These are phyloP conservation scores for Zymoseptoria brevis DNA, from an alignment of 2,329 filamentous ascomycete species.

Conservation along the genomic window DNA sequence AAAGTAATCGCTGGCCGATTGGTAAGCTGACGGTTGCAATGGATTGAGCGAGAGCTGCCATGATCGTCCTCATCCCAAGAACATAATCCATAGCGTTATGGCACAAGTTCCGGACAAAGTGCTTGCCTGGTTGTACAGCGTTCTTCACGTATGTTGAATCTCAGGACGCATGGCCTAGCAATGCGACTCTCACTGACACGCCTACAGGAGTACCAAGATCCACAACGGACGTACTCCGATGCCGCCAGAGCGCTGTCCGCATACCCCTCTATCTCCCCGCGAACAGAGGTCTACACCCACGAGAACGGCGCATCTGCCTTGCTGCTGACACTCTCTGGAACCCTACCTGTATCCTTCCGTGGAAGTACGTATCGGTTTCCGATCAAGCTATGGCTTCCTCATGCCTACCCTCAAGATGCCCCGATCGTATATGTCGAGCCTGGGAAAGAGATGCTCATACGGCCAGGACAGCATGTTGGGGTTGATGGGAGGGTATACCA, in stretches of 20 bases:
- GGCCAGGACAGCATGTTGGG: conserved; percentile 90
- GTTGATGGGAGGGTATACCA: conserved; percentile 91
- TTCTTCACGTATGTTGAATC: conserved; percentile 51
- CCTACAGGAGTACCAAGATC: conserved; percentile 80
- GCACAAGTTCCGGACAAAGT: conserved; percentile 76
- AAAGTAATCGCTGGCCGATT: neutral
- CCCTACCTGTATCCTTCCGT: conserved; percentile 83
- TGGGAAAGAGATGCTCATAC: conserved; percentile 77
- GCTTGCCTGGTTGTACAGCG: conserved; percentile 90
- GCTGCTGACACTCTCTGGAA: conserved; percentile 77
- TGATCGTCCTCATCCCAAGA: neutral
- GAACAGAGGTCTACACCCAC: conserved; percentile 93
- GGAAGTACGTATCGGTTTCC: conserved; percentile 87
- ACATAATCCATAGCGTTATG: conserved; percentile 29
- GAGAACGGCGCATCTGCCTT: conserved; percentile 81
- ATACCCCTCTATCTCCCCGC: conserved; percentile 70
- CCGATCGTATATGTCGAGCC: conserved; percentile 86
- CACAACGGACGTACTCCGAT: conserved; percentile 87
- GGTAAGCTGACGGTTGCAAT: neutral
- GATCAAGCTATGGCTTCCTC: conserved; percentile 85
- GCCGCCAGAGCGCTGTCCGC: conserved; percentile 73
- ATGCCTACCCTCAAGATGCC: conserved; percentile 76
- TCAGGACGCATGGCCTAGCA: neutral
- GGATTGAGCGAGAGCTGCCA: neutral
- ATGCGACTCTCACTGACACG: conserved; percentile 16